Conservation (phyloP, 106 monocot species). For the Allium cepa region DNA sequence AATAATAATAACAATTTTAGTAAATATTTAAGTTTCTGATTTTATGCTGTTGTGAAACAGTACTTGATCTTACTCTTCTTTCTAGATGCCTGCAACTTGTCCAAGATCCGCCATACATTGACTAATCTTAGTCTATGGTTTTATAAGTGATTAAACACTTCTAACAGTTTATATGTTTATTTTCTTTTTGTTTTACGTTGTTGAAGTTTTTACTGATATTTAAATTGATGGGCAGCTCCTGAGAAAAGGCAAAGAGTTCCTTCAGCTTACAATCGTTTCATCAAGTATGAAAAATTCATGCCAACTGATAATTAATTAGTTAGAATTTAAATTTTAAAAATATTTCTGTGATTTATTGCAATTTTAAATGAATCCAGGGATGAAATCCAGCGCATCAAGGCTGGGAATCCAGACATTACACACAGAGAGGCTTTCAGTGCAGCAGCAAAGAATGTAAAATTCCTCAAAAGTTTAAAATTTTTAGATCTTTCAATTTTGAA, state of each 20-base stretch:
- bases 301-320: no score
- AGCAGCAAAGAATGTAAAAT: constrained; percentile 90
- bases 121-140: not conserved
- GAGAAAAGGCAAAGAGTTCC: constrained; percentile 99
- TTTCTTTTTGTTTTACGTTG: not conserved
- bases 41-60: not conserved
- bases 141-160: not conserved
- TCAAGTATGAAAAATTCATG: constrained; percentile 52
- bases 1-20: not conserved
- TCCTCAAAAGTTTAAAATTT: not conserved
- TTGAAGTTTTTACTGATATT: not conserved
- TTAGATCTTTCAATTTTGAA: not conserved
- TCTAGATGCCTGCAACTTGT: constrained; percentile 5
- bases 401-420: constrained; percentile 95
- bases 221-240: constrained; percentile 54
- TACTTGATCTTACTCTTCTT: not conserved
- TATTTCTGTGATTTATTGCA: no score
- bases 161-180: not conserved
- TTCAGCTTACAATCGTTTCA: constrained; percentile 98
- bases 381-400: constrained; percentile 99
- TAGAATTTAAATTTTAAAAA: no score
- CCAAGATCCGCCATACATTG: constrained; percentile 1
- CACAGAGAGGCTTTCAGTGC: constrained; percentile 99
- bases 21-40: not conserved
- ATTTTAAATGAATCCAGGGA: constrained; percentile 44